Evolutionary conservation across 1,284 basidiomycete species (phyloP).

Genomic region (Inonotus obliquus): DNA sequence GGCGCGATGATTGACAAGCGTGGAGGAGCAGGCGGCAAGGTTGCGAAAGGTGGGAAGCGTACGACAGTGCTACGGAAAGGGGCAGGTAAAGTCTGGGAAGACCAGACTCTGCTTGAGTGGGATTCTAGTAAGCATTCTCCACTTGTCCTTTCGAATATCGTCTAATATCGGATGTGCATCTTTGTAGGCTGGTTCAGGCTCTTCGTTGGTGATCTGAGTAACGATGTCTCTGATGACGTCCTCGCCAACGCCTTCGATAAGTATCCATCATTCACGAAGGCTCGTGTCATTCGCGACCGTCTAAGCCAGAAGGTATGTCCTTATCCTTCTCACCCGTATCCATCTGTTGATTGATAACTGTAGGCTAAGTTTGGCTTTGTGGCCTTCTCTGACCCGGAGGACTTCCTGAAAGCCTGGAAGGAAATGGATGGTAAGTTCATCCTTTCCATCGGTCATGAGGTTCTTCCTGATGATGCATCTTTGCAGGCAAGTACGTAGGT

Average conservation of each 20-base stretch:
- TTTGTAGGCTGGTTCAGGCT: constrained; percentile 89
- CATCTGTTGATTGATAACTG: constrained; percentile 2
- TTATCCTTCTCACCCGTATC: background rate
- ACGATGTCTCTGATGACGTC: constrained; percentile 95
- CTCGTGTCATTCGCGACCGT: constrained; percentile 90
- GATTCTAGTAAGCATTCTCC: constrained; percentile 73
- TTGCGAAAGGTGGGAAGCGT: constrained; percentile 87
- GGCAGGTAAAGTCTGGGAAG: constrained; percentile 96
- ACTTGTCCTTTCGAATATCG: constrained; percentile 7
- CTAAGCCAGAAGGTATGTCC: constrained; percentile 76
- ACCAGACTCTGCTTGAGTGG: constrained; percentile 96
- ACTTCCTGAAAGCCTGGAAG: constrained; percentile 98
- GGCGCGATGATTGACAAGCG: constrained; percentile 84
- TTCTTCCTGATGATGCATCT: constrained; percentile 1
- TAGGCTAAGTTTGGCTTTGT: constrained; percentile 98
- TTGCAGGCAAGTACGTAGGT: constrained; percentile 90
- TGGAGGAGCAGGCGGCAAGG: constrained; percentile 77
- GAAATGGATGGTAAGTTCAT: constrained; percentile 88
- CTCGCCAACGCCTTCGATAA: constrained; percentile 90
- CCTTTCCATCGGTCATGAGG: background rate
- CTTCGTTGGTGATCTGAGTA: constrained; percentile 97
- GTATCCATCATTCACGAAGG: constrained; percentile 91
- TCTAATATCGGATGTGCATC: background rate
- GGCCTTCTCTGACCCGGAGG: constrained; percentile 96
- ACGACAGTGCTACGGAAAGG: constrained; percentile 94